Base-by-base conservation (phyloP, 108 stramenopile genomes). In the Ochromonas danica region DNA sequence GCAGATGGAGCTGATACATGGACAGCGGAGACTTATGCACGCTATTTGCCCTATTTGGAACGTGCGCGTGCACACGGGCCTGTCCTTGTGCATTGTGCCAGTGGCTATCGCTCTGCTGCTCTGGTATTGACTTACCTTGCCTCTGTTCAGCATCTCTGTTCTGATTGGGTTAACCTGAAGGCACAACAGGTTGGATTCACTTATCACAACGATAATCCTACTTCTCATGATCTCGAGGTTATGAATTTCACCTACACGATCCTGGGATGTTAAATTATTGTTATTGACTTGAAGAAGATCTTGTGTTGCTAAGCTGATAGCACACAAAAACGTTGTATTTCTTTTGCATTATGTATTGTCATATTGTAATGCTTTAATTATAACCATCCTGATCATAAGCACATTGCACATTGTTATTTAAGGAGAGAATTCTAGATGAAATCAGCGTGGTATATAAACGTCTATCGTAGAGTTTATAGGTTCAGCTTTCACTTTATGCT, bases 61-160 rank as follows among this genome's bases (percentile, higher is more conserved):
- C 6, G 6, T 14, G 35, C 35, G 3, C 14, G 25, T 14, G 63
- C 63, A 25, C 3, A 75, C 10, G 72, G 72, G 36, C 31, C 72
- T 38, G 35, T 75, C 22, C 38, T 75, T 3, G 40, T 42, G 28
- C 72, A 75, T 36, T 75, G 72, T 60, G 31, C 72, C 3, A 57
- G 45, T 75, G 72, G 72, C 17, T 75, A 75, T 36, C n/a, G 72
- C n/a, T 75, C 72, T n/a, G 43, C 72, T 60, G 72, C 72, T 27
- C 38, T 57, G 6, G 22, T 42, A 41, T 3, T 60, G 40, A 33
- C 72, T 41, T 75, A 75, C 38, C 17, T 75, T 31, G 72, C 72
- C 3, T 14, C 6, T 27, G 25, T 35, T 14, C 3, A 33, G 10
- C 3, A 60, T 42, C 17, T 30, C 3, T 75, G 72, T 41, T 30